Base-by-base conservation (phyloP, 2,329 filamentous ascomycete genomes). In the Ramichloridium luteum region DNA sequence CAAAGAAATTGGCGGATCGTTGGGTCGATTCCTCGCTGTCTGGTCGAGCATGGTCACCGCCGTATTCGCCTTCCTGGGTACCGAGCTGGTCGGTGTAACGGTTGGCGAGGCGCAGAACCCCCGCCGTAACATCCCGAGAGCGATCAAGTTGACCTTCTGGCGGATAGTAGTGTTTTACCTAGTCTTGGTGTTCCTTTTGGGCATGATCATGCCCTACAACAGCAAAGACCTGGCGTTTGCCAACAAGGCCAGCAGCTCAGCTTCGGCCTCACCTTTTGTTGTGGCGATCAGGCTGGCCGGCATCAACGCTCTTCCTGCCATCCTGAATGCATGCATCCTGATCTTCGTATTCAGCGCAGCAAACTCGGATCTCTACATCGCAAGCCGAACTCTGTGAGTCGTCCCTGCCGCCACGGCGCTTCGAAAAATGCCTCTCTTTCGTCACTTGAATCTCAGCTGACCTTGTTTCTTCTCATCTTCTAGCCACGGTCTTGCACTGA, bases 141-240 rank as follows among this genome's bases (percentile, higher is more conserved):
- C 80, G 32, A 85, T 85, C 64, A 79, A 75, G 53, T 67, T 84
- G 30, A 85, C 80, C 44, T 86, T 86, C 58, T 86, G 72, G 62
- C 80, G 81, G 36, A 86, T 88, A 53, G 58, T 83, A 43, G 63
- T 86, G 61, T 88, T 88, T 65, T 88, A 88, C 64, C 67, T 75
- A 47, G 56, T 83, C 36, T 76, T 71, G 13, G 77, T 85, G 20
- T 67, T 88, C 31, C 66, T 86, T 31, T 63, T 88, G 33, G 80
- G 80, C 49, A 81, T 83, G 68, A 66, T 79, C 31, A 77, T 88
- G 3, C 78, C 79, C 1, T 86, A 80, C 64, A 60, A 86, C 63
- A 71, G 70, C 23, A 0, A 41, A 0, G 55, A 70, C 1, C 72
- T 84, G 4, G 56, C 61, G 13, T 75, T 77, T 41, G 73, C 74